Conservation (phyloP, 805 yeast genomes). For the Komagataella pseudopastoris region DNA sequence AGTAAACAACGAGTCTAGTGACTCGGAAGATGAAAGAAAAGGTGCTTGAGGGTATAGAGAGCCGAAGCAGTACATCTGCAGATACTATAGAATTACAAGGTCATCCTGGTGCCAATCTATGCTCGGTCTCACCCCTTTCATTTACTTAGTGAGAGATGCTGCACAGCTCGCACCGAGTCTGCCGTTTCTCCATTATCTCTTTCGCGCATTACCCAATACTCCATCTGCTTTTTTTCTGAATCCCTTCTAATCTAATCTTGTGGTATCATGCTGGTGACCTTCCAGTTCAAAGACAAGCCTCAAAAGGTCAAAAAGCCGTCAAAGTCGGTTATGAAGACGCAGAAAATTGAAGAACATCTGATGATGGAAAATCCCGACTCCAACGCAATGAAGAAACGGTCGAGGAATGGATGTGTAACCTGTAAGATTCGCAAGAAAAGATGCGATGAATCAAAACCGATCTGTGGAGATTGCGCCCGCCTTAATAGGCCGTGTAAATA, state of each 20-base stretch:
- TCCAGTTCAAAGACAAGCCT: background rate
- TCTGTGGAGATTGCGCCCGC: slow-evolving; percentile 35
- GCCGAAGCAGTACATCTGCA: background rate
- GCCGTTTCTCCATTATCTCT: background rate
- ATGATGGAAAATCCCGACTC: background rate
- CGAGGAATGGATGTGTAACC: slow-evolving; percentile 53
- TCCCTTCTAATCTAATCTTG: background rate
- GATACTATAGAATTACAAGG: no score
- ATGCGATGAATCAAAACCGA: slow-evolving; percentile 36
- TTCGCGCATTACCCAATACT: background rate
- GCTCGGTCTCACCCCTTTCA: background rate
- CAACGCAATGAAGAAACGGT: slow-evolving; percentile 16
- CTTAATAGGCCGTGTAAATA: slow-evolving; percentile 33
- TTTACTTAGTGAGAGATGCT: background rate
- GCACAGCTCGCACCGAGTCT: background rate
- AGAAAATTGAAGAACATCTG: background rate
- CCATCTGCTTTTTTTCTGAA: background rate
- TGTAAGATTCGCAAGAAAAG: slow-evolving; percentile 54
- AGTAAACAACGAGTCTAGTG: background rate
- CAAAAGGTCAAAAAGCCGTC: background rate
- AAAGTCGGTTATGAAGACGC: background rate
- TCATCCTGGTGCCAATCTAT: no score
- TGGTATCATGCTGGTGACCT: background rate
- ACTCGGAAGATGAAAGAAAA: background rate
- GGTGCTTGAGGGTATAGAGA: background rate